phyloP scores from a whole-genome alignment of 2,329 filamentous ascomycete species.

The Coniella lustricola region DNA sequence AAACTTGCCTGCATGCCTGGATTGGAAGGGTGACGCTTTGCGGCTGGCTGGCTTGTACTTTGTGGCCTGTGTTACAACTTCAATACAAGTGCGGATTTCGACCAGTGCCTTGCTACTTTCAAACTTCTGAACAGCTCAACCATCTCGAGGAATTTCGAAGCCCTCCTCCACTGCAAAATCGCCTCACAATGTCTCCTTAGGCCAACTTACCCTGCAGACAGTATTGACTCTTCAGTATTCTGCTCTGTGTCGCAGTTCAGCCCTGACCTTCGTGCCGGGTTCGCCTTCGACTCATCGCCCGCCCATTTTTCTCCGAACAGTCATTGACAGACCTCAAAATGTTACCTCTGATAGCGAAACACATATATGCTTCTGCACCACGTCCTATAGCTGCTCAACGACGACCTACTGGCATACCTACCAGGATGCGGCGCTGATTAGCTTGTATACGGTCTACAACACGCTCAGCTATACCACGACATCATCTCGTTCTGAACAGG shows the following conservation, averaged over 20 bases:
- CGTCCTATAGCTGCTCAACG: conserved; percentile 15
- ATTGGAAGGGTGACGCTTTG: too few species aligned
- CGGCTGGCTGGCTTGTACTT: too few species aligned
- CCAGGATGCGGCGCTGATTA: background rate
- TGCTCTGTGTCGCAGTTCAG: conserved; percentile 2
- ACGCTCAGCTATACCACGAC: background rate
- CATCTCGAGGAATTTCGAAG: background rate
- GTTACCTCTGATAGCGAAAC: conserved; percentile 30
- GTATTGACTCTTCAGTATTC: conserved; percentile 8
- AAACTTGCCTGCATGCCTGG: too few species aligned
- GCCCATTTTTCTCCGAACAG: conserved; percentile 1
- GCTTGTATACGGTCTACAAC: background rate
- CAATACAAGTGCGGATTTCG: too few species aligned
- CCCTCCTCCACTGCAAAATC: background rate
- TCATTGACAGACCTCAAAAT: conserved; percentile 26
- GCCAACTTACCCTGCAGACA: conserved; percentile 8
- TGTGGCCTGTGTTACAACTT: too few species aligned
- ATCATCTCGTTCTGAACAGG: too few species aligned
- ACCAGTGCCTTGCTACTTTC: too few species aligned
- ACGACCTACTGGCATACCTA: background rate
- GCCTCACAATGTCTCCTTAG: conserved; percentile 5
- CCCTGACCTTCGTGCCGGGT: background rate
- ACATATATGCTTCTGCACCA: background rate
- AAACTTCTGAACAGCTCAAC: too few species aligned
- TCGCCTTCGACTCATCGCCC: background rate